phyloP scores from a whole-genome alignment of 805 yeast species.

The Lipomyces starkeyi region DNA sequence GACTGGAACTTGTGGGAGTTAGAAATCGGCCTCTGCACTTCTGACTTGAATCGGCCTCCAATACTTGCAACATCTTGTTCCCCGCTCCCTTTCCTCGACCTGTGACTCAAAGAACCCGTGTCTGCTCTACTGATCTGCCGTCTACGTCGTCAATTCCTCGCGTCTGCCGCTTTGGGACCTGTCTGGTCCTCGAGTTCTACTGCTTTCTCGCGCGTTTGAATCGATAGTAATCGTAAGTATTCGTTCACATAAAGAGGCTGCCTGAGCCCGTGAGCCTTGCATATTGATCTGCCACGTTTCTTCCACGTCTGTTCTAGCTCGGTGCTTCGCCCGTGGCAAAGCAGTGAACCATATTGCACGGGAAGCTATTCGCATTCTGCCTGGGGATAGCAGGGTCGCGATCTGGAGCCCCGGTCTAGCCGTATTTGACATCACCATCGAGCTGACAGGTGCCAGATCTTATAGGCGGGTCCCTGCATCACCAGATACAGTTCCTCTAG shows the following conservation, averaged over 20 bases:
- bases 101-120: background rate
- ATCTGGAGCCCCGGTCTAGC: background rate
- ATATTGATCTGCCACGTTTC: background rate
- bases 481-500: background rate
- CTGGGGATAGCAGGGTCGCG: background rate
- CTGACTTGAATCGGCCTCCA: no score
- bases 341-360: background rate
- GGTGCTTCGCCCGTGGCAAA: background rate
- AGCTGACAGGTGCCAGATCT: background rate
- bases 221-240: background rate
- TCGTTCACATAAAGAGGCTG: background rate
- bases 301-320: background rate
- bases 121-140: background rate
- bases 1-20: background rate
- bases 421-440: background rate
- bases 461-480: background rate
- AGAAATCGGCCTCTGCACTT: no score
- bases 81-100: no score
- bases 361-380: background rate
- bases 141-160: background rate
- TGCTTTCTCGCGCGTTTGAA: background rate
- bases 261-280: background rate
- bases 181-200: background rate
- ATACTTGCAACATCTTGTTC: no score
- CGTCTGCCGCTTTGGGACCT: background rate